Percentiles rank a stretch among this genome's conserved stretches.
These are phyloP conservation scores for Mycosphaerella sp. DNA, from an alignment of 2,329 filamentous ascomycete species.

Conservation along the genomic window DNA sequence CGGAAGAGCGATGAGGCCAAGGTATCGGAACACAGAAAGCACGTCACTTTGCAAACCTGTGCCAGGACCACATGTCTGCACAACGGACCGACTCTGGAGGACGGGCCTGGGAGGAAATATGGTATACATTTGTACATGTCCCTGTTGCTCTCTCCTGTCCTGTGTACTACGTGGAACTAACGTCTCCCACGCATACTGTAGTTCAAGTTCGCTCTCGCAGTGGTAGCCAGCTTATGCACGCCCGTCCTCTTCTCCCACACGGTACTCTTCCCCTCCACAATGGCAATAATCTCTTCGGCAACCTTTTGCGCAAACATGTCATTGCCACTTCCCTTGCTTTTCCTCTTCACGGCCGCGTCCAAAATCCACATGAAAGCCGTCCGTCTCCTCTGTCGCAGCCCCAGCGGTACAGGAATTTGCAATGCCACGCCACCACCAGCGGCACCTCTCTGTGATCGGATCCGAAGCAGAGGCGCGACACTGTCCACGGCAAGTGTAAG, in stretches of 20 bases:
- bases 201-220: constrained; percentile 65
- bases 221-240: constrained; percentile 75
- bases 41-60: too few species aligned
- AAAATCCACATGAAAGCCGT: constrained; percentile 85
- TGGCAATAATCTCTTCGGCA: constrained; percentile 77
- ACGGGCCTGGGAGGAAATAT: background rate
- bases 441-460: constrained; percentile 67
- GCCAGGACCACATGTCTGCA: too few species aligned
- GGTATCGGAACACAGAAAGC: too few species aligned
- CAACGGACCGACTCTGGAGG: background rate
- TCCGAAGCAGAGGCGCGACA: constrained; percentile 78
- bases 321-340: constrained; percentile 63
- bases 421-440: constrained; percentile 81
- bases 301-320: constrained; percentile 69
- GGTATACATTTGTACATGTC: constrained; percentile 1
- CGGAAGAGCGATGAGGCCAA: too few species aligned
- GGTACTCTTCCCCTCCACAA: constrained; percentile 76
- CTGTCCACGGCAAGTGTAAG: constrained; percentile 87
- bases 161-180: background rate
- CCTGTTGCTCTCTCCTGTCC: background rate
- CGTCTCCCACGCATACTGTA: constrained; percentile 21
- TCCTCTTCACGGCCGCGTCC: constrained; percentile 72
- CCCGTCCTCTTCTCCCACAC: constrained; percentile 77
- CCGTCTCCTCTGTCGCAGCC: constrained; percentile 67
- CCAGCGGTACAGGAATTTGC: constrained; percentile 73